phyloP scores from a whole-genome alignment of 352 stramenopile genomes.

The Globisporangium spiculum region DNA sequence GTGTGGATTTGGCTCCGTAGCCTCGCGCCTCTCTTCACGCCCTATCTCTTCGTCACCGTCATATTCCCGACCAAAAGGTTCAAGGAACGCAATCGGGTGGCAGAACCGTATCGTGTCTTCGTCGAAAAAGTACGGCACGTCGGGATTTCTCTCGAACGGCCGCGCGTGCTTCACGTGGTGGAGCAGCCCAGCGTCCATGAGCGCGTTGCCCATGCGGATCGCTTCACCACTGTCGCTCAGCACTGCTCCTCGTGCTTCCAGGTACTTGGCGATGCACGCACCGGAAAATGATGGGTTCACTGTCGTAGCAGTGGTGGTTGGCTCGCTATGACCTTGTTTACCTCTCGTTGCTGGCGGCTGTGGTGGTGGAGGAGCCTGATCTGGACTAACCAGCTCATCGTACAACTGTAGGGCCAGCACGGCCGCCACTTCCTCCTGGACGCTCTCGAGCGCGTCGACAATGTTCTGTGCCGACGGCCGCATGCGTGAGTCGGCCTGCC shows the following conservation, averaged over 20 bases:
- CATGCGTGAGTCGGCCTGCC: slow-evolving; percentile 45
- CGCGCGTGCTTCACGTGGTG: slow-evolving; percentile 45
- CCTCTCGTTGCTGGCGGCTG: neutral
- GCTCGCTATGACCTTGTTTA: neutral
- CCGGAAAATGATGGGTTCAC: slow-evolving; percentile 22
- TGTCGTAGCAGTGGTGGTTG: neutral
- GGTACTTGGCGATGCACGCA: slow-evolving; percentile 25
- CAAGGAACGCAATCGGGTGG: slow-evolving; percentile 23
- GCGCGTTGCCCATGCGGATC: slow-evolving; percentile 45
- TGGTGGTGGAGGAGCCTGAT: neutral
- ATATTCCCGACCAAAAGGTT: slow-evolving; percentile 5
- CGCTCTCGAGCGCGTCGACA: slow-evolving; percentile 41
- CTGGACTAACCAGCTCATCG: slow-evolving; percentile 29
- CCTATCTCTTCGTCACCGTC: neutral
- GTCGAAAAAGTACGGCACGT: slow-evolving; percentile 51
- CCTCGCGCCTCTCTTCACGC: neutral
- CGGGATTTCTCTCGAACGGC: slow-evolving; percentile 26
- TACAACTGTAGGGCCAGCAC: slow-evolving; percentile 44
- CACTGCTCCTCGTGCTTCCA: slow-evolving; percentile 25
- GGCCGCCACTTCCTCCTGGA: slow-evolving; percentile 63
- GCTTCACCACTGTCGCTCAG: slow-evolving; percentile 24
- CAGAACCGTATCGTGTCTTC: slow-evolving; percentile 23
- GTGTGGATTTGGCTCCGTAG: neutral
- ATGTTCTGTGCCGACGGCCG: slow-evolving; percentile 50
- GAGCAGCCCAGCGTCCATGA: slow-evolving; percentile 63